Evolutionary conservation across 176 grass and related monocot species (phyloP), one percentile per base, ranked within the genome.

Genomic region (Luzula sylvatica): DNA sequence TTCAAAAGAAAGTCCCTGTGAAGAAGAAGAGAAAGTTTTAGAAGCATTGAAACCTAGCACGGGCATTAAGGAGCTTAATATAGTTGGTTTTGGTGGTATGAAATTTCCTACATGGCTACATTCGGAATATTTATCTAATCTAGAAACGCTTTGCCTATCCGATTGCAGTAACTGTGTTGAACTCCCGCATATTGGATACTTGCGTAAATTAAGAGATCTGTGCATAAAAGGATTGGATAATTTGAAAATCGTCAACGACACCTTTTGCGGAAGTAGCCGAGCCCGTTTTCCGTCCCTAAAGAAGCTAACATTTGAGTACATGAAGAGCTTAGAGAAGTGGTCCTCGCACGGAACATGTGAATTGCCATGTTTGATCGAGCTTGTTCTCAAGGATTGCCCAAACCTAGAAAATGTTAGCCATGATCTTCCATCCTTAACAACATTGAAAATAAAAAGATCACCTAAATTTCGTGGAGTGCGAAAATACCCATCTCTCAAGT

Each of bases 301-400:
- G 50, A 86, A 59, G 16, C 23, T 86, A 0, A 42, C 62, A 40
- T 53, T 86, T 46, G 82, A 86, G 24, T 51, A 42, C 19, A 58
- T 80, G 66, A 1, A 0, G 3, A 68, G 0, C 1, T 3, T 86
- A 13, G 3, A 55, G 20, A 19, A 0, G 4, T 78, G 81, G 82
- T 13, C 51, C 15, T 53, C 50, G 9, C 0, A 76, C n/a, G 21
- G 55, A 3, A 49, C 0, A 0, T 77, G 63, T 14, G 13, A 2
- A 17, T 0, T 76, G n/a, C 30, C 42, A 20, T 12, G 3, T 43
- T 72, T 87, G 46, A 11, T 2, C 52, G 76, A 73, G 47, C 76
- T 80, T 54, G 19, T 65, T 38, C 3, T 68, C 8, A 58, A 86
- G 44, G 41, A 86, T 4, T 86, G 80, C 8, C 2, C 13, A 20